Base-by-base conservation (phyloP, 805 yeast species). In the Saccharomyces kudriavzevii region DNA sequence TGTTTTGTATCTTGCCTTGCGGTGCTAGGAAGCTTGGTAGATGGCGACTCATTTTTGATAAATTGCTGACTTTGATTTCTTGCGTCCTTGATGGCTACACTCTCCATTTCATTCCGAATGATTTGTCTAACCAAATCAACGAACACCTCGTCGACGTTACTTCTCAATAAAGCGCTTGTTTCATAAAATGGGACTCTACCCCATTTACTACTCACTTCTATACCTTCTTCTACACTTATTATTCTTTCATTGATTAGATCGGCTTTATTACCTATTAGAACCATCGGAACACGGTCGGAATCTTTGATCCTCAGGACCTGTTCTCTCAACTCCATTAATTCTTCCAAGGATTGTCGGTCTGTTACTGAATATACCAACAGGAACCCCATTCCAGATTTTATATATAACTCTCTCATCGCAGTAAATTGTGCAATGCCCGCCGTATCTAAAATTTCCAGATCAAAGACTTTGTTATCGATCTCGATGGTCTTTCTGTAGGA, bases 381-480 rank as follows among this genome's bases (percentile, higher is more conserved):
- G 65, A 92, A 92, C 4, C 97, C 97, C 64, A 86, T 87, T 10
- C 97, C 96, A 49, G 89, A 84, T 60, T 89, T 88, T 65, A 87
- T 87, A 66, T 87, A 87, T 49, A 87, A 70, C 66, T 91, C 97
- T 59, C 97, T 75, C 96, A 92, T 89, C 9, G 97, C 96, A 0
- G 96, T 88, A 74, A 89, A 92, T 71, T 91, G 97, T 24, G 96
- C 96, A 56, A 85, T 85, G 47, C 97, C 98, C 0, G 96, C 96
- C 2, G 97, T 89, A 65, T 94, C 99, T 56, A 91, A 74, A 52
- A 87, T 84, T 71, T 92, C 97, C 61, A 92, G 75, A 59, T 87
- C 88, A 65, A 94, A 88, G 4, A 89, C 84, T 59, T 92, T 80
- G 31, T 90, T 95, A 68, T 92, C 97, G 35, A 92, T 84, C 63